Evolutionary conservation across 2,329 filamentous ascomycete genomes (phyloP).

Genomic region (Harringtonia aguacate): DNA sequence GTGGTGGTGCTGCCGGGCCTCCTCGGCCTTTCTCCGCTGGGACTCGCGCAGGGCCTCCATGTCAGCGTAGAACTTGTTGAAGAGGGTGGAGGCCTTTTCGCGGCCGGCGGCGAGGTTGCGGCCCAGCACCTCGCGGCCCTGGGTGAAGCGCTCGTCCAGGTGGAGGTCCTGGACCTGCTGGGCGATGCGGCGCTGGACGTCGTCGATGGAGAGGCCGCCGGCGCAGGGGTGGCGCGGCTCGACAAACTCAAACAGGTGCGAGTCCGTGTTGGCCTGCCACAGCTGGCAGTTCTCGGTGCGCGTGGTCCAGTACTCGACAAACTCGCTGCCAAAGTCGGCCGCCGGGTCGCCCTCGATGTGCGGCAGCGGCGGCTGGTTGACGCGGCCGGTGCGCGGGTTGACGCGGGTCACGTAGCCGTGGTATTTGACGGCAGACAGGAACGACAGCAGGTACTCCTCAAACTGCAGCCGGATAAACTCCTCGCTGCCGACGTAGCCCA

Average conservation of each 20-base stretch:
- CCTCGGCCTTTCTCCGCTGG: slow-evolving; percentile 53
- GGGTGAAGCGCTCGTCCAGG: slow-evolving; percentile 78
- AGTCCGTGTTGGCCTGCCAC: slow-evolving; percentile 71
- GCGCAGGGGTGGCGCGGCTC: slow-evolving; percentile 90
- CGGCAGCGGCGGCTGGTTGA: slow-evolving; percentile 31
- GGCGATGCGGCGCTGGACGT: slow-evolving; percentile 79
- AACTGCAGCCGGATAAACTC: slow-evolving; percentile 97
- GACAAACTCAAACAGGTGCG: slow-evolving; percentile 86
- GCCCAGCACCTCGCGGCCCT: slow-evolving; percentile 75
- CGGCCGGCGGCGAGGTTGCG: slow-evolving; percentile 80
- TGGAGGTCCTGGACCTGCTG: slow-evolving; percentile 92
- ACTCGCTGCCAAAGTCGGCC: slow-evolving; percentile 72
- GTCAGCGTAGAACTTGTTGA: slow-evolving; percentile 83
- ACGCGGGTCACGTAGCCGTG: slow-evolving; percentile 55
- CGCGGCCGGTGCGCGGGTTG: slow-evolving; percentile 40
- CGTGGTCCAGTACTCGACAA: slow-evolving; percentile 80
- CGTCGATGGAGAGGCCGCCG: slow-evolving; percentile 84
- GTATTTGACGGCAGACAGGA: slow-evolving; percentile 85
- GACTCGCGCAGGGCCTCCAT: slow-evolving; percentile 73
- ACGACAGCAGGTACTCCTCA: slow-evolving; percentile 85
- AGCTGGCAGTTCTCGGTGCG: slow-evolving; percentile 85
- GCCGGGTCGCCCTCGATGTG: slow-evolving; percentile 75
- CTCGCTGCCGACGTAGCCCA: slow-evolving; percentile 91
- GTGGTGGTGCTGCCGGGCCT: slow-evolving; percentile 26
- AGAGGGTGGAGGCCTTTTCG: slow-evolving; percentile 77